A percentile compares a stretch with the other conserved stretches of the same genome.
Evolutionary conservation across 2,329 filamentous ascomycete species (phyloP).

Genomic region (Thermothelomyces thermophilus): DNA sequence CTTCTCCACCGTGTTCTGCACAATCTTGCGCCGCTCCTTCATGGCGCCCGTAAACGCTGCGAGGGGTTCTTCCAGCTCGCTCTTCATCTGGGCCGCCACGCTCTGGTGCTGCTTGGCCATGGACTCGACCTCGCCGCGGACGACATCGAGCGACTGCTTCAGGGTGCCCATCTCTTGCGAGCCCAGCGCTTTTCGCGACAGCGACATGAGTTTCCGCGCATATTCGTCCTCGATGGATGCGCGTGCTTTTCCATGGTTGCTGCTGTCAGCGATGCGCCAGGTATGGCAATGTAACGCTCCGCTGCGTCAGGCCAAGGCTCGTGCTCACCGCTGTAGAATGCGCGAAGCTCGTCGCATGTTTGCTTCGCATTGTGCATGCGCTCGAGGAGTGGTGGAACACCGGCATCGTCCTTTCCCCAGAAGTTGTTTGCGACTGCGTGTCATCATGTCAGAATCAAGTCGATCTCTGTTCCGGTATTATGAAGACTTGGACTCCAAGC

Average conservation of each 20-base stretch:
- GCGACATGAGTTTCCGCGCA: constrained; percentile 74
- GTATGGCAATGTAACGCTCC: background rate
- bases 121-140: constrained; percentile 81
- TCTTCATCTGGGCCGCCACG: constrained; percentile 92
- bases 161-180: constrained; percentile 82
- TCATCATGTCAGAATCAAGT: constrained; percentile 3
- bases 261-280: background rate
- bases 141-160: constrained; percentile 74
- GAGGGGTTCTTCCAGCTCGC: constrained; percentile 88
- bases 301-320: background rate
- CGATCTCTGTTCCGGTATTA: background rate
- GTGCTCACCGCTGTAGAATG: constrained; percentile 71
- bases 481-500: background rate
- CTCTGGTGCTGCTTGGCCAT: constrained; percentile 91
- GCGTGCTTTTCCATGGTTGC: constrained; percentile 52
- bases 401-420: constrained; percentile 98
- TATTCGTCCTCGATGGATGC: constrained; percentile 97
- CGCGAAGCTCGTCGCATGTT: constrained; percentile 86
- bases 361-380: constrained; percentile 93
- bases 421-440: constrained; percentile 96
- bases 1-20: constrained; percentile 91
- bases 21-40: constrained; percentile 94
- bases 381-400: constrained; percentile 82
- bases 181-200: constrained; percentile 83
- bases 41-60: constrained; percentile 87